Conservation (phyloP, 106 monocot genomes). For the Allium sativum region DNA sequence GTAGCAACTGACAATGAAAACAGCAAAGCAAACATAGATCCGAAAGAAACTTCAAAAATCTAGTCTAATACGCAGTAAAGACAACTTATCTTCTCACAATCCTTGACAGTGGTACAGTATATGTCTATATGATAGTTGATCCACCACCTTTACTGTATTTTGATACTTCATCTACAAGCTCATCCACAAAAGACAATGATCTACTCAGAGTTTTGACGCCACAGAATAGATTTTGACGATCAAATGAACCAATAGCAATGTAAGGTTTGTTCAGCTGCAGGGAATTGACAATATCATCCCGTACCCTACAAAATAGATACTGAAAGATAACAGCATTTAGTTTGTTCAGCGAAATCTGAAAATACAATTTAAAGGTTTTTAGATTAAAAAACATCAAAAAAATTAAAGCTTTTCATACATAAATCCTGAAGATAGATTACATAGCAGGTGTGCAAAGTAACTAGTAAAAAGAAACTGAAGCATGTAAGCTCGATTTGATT, state of each 20-base stretch:
- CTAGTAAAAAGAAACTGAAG: no score
- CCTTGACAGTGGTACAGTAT: constrained; percentile 88
- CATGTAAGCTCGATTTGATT: no score
- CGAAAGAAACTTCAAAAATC: background rate
- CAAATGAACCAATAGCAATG: constrained; percentile 87
- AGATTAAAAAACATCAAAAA: no score
- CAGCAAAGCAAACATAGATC: no score
- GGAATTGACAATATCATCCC: constrained; percentile 60
- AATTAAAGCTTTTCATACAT: no score
- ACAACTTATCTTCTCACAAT: constrained; percentile 60
- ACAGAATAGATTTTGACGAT: constrained; percentile 89
- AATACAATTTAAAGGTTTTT: no score
- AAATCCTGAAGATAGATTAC: no score
- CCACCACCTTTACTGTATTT: constrained; percentile 38
- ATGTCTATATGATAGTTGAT: constrained; percentile 88
- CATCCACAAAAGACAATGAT: constrained; percentile 57
- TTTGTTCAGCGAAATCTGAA: no score
- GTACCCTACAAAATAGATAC: constrained; percentile 47
- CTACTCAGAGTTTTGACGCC: constrained; percentile 68
- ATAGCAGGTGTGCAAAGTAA: no score
- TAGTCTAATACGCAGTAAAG: background rate
- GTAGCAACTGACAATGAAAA: background rate
- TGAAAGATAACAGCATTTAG: no score
- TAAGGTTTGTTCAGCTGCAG: constrained; percentile 61
- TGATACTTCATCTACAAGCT: constrained; percentile 72